phyloP scores from a whole-genome alignment of 176 grass and related monocot species.

The Thalia dealbata region DNA sequence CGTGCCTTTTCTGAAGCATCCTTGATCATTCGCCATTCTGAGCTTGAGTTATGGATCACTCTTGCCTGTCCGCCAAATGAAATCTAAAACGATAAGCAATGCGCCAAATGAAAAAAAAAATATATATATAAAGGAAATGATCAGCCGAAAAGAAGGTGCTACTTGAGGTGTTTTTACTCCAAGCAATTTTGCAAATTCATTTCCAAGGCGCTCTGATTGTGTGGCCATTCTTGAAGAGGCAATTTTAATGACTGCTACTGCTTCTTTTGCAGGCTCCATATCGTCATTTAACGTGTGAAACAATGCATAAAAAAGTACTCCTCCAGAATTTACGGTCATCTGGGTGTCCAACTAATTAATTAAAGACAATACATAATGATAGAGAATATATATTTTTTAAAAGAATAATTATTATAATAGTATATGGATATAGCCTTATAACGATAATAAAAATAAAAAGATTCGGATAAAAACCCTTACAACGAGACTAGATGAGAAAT shows the following conservation, averaged over 20 bases:
- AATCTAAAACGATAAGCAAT: too few species aligned
- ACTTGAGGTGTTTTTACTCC: constrained; percentile 87
- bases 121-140: neutral
- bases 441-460: too few species aligned
- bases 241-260: constrained; percentile 90
- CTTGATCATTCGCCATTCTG: constrained; percentile 88
- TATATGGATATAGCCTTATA: too few species aligned
- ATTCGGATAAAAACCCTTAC: too few species aligned
- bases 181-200: constrained; percentile 92
- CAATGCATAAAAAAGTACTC: constrained; percentile 79
- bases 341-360: constrained; percentile 11
- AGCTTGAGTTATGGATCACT: constrained; percentile 66
- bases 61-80: constrained; percentile 36
- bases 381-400: too few species aligned
- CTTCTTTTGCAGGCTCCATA: constrained; percentile 36
- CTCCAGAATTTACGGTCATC: constrained; percentile 97
- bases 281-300: constrained; percentile 36
- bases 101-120: too few species aligned
- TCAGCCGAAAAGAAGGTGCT: constrained; percentile 16
- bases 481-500: too few species aligned
- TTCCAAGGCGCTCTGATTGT: constrained; percentile 84
- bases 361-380: neutral
- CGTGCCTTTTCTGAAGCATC: constrained; percentile 69
- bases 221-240: constrained; percentile 94
- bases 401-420: too few species aligned